These are phyloP conservation scores for Neurospora terricola DNA, from an alignment of 495 filamentous ascomycete species.

Conservation along the genomic window DNA sequence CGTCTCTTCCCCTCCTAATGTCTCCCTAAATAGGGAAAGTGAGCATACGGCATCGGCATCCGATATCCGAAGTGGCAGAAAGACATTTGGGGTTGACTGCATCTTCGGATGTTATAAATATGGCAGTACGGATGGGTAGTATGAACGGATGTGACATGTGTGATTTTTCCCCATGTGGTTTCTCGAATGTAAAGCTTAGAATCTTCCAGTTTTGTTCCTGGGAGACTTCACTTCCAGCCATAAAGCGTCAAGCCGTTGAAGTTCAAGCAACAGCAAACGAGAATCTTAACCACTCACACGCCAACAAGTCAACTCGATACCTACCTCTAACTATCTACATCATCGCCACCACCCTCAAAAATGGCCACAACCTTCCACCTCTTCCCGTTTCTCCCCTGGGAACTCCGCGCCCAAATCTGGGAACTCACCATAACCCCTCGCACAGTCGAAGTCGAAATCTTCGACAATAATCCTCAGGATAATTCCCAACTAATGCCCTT, in stretches of 20 bases:
- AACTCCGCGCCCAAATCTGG: slow-evolving; percentile 15
- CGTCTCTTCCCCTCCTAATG: neutral
- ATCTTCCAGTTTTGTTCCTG: no score
- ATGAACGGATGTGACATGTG: no score
- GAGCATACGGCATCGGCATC: neutral
- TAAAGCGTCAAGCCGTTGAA: no score
- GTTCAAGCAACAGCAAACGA: neutral
- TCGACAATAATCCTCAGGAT: no score
- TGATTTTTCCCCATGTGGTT: no score
- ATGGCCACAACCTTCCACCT: neutral
- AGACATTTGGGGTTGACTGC: neutral
- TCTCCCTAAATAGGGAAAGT: neutral
- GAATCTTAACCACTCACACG: neutral
- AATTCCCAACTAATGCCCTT: neutral
- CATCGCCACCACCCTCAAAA: neutral
- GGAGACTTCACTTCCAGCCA: no score
- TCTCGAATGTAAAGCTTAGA: no score
- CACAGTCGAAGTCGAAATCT: neutral
- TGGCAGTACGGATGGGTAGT: no score
- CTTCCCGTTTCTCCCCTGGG: slow-evolving; percentile 10
- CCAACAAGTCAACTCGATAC: neutral
- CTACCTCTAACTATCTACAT: neutral
- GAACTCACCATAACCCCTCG: neutral
- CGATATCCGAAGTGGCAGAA: neutral
- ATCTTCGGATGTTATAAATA: no score